These are phyloP conservation scores for Yamadazyma insecticola DNA, from an alignment of 805 yeast species.

Conservation along the genomic window DNA sequence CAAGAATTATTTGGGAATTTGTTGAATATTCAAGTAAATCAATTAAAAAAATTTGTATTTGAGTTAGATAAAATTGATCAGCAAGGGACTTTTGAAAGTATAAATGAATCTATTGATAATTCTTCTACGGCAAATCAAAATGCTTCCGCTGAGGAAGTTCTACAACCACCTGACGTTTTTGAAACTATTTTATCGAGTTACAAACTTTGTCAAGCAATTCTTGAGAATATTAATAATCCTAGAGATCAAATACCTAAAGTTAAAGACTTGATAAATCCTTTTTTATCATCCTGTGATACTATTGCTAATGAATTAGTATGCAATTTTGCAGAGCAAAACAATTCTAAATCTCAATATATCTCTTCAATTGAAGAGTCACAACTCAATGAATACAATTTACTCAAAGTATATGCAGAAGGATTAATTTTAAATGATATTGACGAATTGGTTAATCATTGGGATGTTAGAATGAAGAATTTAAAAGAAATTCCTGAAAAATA, in stretches of 20 bases:
- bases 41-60: slow-evolving; percentile 21
- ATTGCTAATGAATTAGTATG: slow-evolving; percentile 16
- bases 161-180: slow-evolving; percentile 33
- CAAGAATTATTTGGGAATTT: slow-evolving; percentile 9
- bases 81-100: background rate
- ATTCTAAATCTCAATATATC: slow-evolving; percentile 17
- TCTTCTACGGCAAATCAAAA: background rate
- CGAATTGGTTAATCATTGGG: slow-evolving; percentile 31
- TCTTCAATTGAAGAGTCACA: slow-evolving; percentile 24
- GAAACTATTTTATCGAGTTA: slow-evolving; percentile 29
- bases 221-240: slow-evolving; percentile 20
- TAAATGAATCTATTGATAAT: slow-evolving; percentile 1
- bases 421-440: slow-evolving; percentile 22
- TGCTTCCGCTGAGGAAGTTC: slow-evolving; percentile 14
- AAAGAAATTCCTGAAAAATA: slow-evolving; percentile 31
- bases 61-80: slow-evolving; percentile 13
- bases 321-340: slow-evolving; percentile 13
- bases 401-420: slow-evolving; percentile 23
- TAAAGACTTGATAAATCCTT: slow-evolving; percentile 14
- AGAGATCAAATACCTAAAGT: slow-evolving; percentile 6
- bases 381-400: slow-evolving; percentile 25
- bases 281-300: slow-evolving; percentile 15
- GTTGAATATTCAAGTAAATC: slow-evolving; percentile 20
- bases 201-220: slow-evolving; percentile 23
- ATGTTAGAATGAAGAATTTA: slow-evolving; percentile 8